Percentiles rank a stretch among this genome's conserved stretches.
Conservation (phyloP, 2,329 filamentous ascomycete species). For the Alternaria brassicicola region DNA sequence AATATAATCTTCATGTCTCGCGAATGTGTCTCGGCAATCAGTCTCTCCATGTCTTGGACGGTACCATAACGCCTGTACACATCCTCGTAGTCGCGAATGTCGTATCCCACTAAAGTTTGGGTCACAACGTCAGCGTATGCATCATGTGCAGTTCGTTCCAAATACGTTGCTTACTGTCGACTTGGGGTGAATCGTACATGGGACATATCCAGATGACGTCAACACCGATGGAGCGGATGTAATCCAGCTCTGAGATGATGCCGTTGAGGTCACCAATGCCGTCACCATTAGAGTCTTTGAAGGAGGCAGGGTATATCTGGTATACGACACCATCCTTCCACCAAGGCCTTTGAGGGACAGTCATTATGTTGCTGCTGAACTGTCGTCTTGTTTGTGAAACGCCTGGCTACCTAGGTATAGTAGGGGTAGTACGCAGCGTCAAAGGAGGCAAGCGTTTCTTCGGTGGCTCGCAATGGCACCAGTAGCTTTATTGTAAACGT, state of each 20-base stretch:
- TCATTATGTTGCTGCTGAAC: constrained; percentile 28
- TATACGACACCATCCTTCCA: constrained; percentile 68
- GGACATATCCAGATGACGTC: constrained; percentile 48
- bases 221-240: constrained; percentile 57
- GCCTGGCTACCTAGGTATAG: not conserved
- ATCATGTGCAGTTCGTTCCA: not conserved
- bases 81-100: constrained; percentile 49
- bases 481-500: constrained; percentile 15
- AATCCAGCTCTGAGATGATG: constrained; percentile 63
- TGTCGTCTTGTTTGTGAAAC: not conserved
- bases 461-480: constrained; percentile 8
- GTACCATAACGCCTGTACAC: constrained; percentile 51
- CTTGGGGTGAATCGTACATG: constrained; percentile 55
- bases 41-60: constrained; percentile 48
- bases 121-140: not conserved
- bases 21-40: constrained; percentile 46
- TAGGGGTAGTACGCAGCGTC: not conserved
- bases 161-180: constrained; percentile 38
- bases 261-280: constrained; percentile 64
- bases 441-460: constrained; percentile 2
- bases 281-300: constrained; percentile 63
- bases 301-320: constrained; percentile 67
- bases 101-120: constrained; percentile 39
- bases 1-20: constrained; percentile 49
- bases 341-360: constrained; percentile 52